Base-by-base conservation (phyloP, 75 land plant genomes). In the Cunninghamia lanceolata region DNA sequence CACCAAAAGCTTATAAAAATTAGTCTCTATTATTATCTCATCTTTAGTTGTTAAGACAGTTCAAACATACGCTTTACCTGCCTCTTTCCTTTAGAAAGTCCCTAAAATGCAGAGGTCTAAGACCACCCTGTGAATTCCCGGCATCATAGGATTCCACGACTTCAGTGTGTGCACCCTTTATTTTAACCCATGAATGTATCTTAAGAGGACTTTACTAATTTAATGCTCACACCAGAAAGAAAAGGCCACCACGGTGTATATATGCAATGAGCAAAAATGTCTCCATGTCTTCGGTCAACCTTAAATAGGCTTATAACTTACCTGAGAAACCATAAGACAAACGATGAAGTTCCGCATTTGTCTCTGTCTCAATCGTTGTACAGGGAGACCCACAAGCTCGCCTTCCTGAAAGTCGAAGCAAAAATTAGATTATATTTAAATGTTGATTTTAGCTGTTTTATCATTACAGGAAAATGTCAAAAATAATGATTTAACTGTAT, bases 261-360 rank as follows among this genome's bases (percentile, higher is more conserved):
- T 36, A 2, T 76, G 19, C 82, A 84, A 73, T 73, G 43, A 54
- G 32, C 34, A 54, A 81, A 84, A 84, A 84, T 16, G 2, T 36
- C 83, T 39, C n/a, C 42, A 84, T 4, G 25, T 36, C 9, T 54
- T 13, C 85, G 34, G 4, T 35, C 75, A 56, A 83, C 1, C 36
- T 13, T 36, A 30, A 46, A 19, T 59, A 68, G 50, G 15, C 43
- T 14, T 35, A 66, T 63, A 84, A n/a, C 92, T 87, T 91, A 96
- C 98, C 89, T 98, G 99, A 47, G 99, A 96, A 86, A 98, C 99
- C 96, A 96, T 94, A 76, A 98, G 99, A 83, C 96, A 96, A 21
- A 98, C 88, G 56, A 98, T 89, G 89, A 96, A 95, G 88, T 98
- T 98, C 16, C 96, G 92, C 90, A 96, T 93, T 90, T 98, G 99